Evolutionary conservation across 768 basidiomycete genomes (phyloP).

Genomic region (Pleurotus pulmonarius): DNA sequence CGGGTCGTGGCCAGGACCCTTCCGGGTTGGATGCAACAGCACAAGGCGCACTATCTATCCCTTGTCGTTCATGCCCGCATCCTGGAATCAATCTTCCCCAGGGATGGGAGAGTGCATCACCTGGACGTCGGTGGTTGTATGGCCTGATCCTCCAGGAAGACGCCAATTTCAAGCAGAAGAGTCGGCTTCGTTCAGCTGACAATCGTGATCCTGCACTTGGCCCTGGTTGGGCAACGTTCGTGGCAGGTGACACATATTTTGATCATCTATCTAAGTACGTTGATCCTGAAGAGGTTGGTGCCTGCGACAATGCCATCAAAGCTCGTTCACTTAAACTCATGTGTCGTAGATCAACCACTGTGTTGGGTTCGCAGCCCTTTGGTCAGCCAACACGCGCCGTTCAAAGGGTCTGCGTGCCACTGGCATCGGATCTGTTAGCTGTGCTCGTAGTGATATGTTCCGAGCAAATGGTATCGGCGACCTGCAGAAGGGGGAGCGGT

Average conservation of each 20-base stretch:
- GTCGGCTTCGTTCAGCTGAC: constrained; percentile 6
- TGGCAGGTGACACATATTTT: constrained; percentile 6
- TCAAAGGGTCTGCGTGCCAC: constrained; percentile 18
- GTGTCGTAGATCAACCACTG: constrained; percentile 22
- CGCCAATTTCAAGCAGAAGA: constrained; percentile 16
- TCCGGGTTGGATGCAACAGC: constrained; percentile 7
- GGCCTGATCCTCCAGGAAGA: constrained; percentile 13
- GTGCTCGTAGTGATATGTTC: constrained; percentile 21
- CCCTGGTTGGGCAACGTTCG: constrained; percentile 5
- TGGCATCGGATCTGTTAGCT: constrained; percentile 19
- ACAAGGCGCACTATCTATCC: constrained; percentile 6
- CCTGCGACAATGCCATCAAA: too few relatives aligned
- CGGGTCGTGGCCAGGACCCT: constrained; percentile 13
- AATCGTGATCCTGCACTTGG: too few relatives aligned
- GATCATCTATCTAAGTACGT: constrained; percentile 10
- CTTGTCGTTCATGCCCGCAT: constrained; percentile 12
- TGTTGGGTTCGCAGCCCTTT: constrained; percentile 21
- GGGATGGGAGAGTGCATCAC: constrained; percentile 10
- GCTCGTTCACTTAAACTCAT: constrained; percentile 9
- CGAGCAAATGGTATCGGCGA: constrained; percentile 22
- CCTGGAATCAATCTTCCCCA: constrained; percentile 11
- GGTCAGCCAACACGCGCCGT: constrained; percentile 17
- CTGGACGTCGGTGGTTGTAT: constrained; percentile 14
- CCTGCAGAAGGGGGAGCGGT: neutral
- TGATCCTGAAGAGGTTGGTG: too few relatives aligned